Percentiles rank a stretch among this genome's conserved stretches.
Conservation (phyloP, 495 filamentous ascomycete species). For the Xylaria acuta region DNA sequence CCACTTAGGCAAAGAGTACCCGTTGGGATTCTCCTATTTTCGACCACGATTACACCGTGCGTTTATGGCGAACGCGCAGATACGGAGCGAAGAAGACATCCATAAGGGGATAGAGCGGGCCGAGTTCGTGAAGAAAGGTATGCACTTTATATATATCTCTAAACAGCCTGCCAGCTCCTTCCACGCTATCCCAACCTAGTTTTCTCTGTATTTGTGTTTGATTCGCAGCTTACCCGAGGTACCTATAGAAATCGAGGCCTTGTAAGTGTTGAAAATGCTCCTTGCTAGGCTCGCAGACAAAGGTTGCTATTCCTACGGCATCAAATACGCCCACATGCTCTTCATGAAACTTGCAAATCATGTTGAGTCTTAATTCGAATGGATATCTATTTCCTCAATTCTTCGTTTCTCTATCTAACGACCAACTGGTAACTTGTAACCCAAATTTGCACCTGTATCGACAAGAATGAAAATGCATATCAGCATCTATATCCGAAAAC, state of each 20-base stretch:
- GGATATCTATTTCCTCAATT: slow-evolving; percentile 3
- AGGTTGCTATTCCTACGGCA: not conserved
- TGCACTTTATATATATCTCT: not conserved
- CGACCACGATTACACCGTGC: slow-evolving; percentile 80
- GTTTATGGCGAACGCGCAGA: slow-evolving; percentile 73
- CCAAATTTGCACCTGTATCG: slow-evolving; percentile 3
- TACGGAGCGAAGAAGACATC: slow-evolving; percentile 78
- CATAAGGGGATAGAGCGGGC: slow-evolving; percentile 75
- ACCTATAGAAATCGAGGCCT: slow-evolving; percentile 77
- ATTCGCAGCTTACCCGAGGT: slow-evolving; percentile 5
- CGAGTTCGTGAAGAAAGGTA: slow-evolving; percentile 90
- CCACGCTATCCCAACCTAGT: not conserved
- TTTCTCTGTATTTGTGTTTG: not conserved
- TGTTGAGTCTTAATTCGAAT: not conserved
- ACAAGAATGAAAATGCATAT: slow-evolving; percentile 5
- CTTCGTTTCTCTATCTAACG: slow-evolving; percentile 7
- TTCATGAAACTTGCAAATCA: not conserved
- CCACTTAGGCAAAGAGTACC: slow-evolving; percentile 84
- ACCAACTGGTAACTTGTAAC: slow-evolving; percentile 4
- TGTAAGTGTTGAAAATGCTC: slow-evolving; percentile 64
- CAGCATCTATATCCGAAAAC: slow-evolving; percentile 5
- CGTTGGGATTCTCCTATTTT: slow-evolving; percentile 86
- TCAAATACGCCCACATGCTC: not conserved
- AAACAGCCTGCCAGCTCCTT: not conserved
- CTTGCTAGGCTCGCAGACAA: not conserved